These are phyloP conservation scores for Urtica urens DNA, from an alignment of 306 rosid genomes.

Conservation along the genomic window DNA sequence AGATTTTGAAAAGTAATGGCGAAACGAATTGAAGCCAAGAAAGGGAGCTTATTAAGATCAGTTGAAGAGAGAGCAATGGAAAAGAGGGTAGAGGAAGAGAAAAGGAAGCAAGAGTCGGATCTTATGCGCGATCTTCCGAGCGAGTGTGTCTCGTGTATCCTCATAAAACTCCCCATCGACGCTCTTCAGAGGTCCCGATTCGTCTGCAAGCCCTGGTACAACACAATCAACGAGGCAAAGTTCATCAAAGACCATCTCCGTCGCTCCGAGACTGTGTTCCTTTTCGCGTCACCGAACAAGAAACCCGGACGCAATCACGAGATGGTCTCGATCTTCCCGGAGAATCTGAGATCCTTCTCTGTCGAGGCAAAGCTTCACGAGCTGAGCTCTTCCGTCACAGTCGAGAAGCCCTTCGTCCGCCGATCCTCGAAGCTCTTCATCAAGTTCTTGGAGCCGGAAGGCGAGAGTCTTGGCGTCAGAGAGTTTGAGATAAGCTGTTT, in stretches of 20 bases:
- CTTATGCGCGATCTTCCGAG: slow-evolving; percentile 27
- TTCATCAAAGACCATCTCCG: slow-evolving; percentile 27
- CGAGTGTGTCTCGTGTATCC: slow-evolving; percentile 35
- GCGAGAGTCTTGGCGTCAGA: slow-evolving; percentile 13
- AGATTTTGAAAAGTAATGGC: no score
- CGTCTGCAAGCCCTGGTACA: slow-evolving; percentile 41
- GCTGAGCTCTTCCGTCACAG: slow-evolving; percentile 14
- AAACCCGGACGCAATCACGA: not conserved
- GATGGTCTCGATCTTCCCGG: not conserved
- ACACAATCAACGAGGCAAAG: slow-evolving; percentile 16
- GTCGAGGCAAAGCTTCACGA: slow-evolving; percentile 24
- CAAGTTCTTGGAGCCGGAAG: slow-evolving; percentile 25
- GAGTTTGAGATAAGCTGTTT: slow-evolving; percentile 27
- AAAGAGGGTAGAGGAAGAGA: slow-evolving; percentile 22
- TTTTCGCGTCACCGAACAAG: slow-evolving; percentile 17
- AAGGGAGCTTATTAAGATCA: slow-evolving; percentile 15
- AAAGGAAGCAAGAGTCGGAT: slow-evolving; percentile 19
- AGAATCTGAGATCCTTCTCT: slow-evolving; percentile 20
- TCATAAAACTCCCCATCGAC: slow-evolving; percentile 34
- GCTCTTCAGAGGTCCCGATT: slow-evolving; percentile 34
- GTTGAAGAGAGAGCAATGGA: slow-evolving; percentile 22
- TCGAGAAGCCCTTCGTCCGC: slow-evolving; percentile 10
- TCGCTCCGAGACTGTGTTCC: slow-evolving; percentile 36
- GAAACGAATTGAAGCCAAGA: slow-evolving; percentile 13
- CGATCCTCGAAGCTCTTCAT: slow-evolving; percentile 5